Conservation (phyloP, 768 basidiomycete species). For the Lenzites betulinus region DNA sequence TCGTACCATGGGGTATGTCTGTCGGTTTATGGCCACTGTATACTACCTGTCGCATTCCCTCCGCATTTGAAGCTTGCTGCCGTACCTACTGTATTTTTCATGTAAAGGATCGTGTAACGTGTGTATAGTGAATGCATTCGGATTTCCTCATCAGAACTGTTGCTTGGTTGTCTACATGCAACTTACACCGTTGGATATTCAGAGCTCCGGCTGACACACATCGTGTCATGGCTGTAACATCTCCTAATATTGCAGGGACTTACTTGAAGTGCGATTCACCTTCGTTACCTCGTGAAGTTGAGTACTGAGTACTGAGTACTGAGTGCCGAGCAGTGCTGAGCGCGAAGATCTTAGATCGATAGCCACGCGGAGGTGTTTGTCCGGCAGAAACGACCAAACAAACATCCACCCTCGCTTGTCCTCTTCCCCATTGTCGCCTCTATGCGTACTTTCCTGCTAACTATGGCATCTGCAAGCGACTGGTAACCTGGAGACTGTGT, state of each 20-base stretch:
- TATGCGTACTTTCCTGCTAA: background rate
- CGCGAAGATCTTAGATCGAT: too few relatives aligned
- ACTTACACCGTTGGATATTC: too few relatives aligned
- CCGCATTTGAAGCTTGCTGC: background rate
- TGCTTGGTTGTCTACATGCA: too few relatives aligned
- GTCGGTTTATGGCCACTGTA: background rate
- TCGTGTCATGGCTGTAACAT: too few relatives aligned
- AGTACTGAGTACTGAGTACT: too few relatives aligned
- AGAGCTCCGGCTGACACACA: too few relatives aligned
- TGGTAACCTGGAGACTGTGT: conserved; percentile 7
- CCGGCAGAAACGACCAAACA: background rate
- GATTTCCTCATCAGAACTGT: too few relatives aligned
- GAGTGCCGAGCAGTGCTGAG: too few relatives aligned
- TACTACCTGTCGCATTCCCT: background rate
- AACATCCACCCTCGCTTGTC: background rate
- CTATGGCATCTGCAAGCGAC: background rate
- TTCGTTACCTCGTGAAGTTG: too few relatives aligned
- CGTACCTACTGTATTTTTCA: background rate
- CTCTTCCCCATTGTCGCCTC: background rate
- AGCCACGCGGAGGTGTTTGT: background rate
- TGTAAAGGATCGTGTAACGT: background rate
- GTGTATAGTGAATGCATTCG: too few relatives aligned
- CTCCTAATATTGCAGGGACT: too few relatives aligned
- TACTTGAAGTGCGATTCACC: too few relatives aligned
- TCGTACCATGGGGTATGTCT: background rate